Evolutionary conservation across 2,329 filamentous ascomycete species (phyloP), one percentile per base, ranked within the genome.

Genomic region (Colletotrichum melonis): DNA sequence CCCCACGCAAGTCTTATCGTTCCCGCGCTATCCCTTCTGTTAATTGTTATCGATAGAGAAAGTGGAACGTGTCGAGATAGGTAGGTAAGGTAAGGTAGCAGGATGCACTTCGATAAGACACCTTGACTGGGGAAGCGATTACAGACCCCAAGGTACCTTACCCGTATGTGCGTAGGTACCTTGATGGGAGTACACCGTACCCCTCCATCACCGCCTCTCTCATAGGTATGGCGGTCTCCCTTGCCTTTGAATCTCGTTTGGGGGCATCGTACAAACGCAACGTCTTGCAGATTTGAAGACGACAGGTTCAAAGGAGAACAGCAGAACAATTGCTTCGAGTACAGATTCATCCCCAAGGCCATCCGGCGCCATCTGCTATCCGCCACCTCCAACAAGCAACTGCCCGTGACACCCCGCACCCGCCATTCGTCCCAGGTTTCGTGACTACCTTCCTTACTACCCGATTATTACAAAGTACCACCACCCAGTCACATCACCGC

Each of bases 81-180:
- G 24, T 59, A 26, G 24, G 24, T 26, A 26, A 26, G 24, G 24
- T 26, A 26, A 22, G 22, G 22, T 22, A 49, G 55, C 54, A 59
- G 66, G 42, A 60, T 55, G 66, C 66, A 46, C 70, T 60, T 46
- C 70, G 70, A 73, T 64, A 73, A 60, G 54, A 58, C 42, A 49
- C 63, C 70, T 60, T 56, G 59, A 46, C 66, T n/a, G 59, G 67
- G 67, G 69, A 56, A 57, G 46, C n/a, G 28, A 52, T 28, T 42
- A 42, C 38, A 42, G 38, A 42, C 7, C 38, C 38, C 38, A 42
- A 42, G 56, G n/a, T 55, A 46, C 22, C 38, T 19, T 5, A 46
- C 28, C 30, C 30, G 14, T 42, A n/a, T 2, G 8, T 38, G 12
- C 35, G 12, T 14, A n/a, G 42, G 24, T 42, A 38, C 42, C 35